A percentile compares a stretch with the other conserved stretches of the same genome.
These are phyloP conservation scores for Penicillium goetzii DNA, from an alignment of 495 filamentous ascomycete species.

Conservation along the genomic window DNA sequence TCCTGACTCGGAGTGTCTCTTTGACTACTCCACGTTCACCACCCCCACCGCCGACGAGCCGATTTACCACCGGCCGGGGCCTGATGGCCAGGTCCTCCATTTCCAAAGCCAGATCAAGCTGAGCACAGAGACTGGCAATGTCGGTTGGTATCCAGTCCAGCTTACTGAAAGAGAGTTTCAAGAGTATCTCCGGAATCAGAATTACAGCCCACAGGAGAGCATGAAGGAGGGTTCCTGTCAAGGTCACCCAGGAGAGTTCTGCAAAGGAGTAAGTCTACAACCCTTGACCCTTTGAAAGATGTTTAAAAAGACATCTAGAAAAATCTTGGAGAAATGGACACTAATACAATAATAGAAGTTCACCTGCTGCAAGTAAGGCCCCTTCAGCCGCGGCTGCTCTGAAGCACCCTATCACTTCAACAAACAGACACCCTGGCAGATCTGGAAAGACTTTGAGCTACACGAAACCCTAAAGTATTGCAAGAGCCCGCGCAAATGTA, in stretches of 20 bases:
- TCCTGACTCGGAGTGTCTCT: background rate
- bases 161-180: background rate
- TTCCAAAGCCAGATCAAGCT: background rate
- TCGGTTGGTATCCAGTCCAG: background rate
- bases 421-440: no score
- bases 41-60: background rate
- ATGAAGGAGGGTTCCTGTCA: background rate
- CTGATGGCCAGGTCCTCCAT: background rate
- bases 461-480: slow-evolving; percentile 1
- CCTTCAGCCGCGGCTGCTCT: background rate
- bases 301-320: background rate
- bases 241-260: background rate
- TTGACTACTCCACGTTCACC: background rate
- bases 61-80: background rate
- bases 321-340: background rate
- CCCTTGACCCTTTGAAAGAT: background rate
- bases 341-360: background rate
- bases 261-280: background rate
- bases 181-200: background rate
- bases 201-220: background rate
- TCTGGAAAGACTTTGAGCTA: background rate
- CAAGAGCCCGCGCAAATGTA: background rate
- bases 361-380: background rate
- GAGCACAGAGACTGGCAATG: background rate
- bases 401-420: background rate